phyloP scores from a whole-genome alignment of 495 filamentous ascomycete genomes.

The Chaetomium tenue region DNA sequence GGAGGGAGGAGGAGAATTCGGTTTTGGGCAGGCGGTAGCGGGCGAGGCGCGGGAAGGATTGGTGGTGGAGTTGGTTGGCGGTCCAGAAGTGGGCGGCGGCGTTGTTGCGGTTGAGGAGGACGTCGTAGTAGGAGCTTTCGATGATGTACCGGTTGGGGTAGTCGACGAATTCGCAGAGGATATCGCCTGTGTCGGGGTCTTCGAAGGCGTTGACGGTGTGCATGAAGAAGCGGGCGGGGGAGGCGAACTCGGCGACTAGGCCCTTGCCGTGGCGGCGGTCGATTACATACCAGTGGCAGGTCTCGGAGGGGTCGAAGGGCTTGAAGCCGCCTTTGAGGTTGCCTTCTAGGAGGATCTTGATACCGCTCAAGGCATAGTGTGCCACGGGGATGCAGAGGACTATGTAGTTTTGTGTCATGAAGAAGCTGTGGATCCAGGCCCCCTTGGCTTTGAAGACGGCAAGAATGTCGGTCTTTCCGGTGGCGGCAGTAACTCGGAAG shows the following conservation, averaged over 20 bases:
- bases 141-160: slow-evolving; percentile 58
- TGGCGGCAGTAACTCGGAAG: slow-evolving; percentile 59
- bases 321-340: slow-evolving; percentile 59
- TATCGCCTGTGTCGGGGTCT: slow-evolving; percentile 39
- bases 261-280: slow-evolving; percentile 56
- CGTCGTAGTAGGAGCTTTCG: slow-evolving; percentile 57
- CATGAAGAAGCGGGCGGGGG: slow-evolving; percentile 67
- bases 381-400: slow-evolving; percentile 62
- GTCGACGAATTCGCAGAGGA: slow-evolving; percentile 54
- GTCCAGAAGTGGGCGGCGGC: slow-evolving; percentile 29
- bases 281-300: slow-evolving; percentile 68
- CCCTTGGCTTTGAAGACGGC: slow-evolving; percentile 54
- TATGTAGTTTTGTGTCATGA: slow-evolving; percentile 62
- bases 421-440: slow-evolving; percentile 74
- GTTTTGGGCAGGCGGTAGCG: slow-evolving; percentile 42
- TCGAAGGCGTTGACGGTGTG: slow-evolving; percentile 75
- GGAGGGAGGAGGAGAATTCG: background rate
- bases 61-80: slow-evolving; percentile 35
- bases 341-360: slow-evolving; percentile 52
- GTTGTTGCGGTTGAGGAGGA: slow-evolving; percentile 47
- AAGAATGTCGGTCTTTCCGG: slow-evolving; percentile 65
- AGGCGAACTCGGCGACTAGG: slow-evolving; percentile 59
- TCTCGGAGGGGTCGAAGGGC: slow-evolving; percentile 49
- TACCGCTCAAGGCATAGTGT: slow-evolving; percentile 48
- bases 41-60: slow-evolving; percentile 38